phyloP scores from a whole-genome alignment of 768 basidiomycete species.

The Butyriboletus loyo region DNA sequence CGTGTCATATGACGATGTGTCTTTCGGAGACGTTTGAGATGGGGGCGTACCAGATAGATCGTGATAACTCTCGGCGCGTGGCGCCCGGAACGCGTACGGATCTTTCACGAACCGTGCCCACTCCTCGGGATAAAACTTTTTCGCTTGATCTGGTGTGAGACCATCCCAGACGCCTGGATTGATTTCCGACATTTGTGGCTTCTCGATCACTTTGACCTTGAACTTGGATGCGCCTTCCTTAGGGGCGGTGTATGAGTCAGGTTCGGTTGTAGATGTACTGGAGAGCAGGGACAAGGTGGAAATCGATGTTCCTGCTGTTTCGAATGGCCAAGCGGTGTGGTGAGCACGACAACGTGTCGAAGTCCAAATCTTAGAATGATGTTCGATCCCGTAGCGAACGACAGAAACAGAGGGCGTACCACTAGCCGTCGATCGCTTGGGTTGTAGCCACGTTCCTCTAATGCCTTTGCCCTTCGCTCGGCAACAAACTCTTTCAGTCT shows the following conservation, averaged over 20 bases:
- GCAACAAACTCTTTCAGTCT: slow-evolving; percentile 86
- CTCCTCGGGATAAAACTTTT: slow-evolving; percentile 88
- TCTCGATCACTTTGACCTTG: slow-evolving; percentile 86
- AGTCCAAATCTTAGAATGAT: slow-evolving; percentile 80
- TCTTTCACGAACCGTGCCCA: slow-evolving; percentile 92
- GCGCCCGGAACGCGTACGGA: slow-evolving; percentile 89
- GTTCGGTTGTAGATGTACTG: not conserved
- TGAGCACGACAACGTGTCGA: slow-evolving; percentile 90
- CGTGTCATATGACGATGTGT: not conserved
- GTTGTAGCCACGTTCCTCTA: slow-evolving; percentile 68
- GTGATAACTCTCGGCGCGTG: slow-evolving; percentile 96
- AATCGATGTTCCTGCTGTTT: slow-evolving; percentile 33
- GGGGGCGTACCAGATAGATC: slow-evolving; percentile 70
- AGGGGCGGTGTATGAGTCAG: not conserved
- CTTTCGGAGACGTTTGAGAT: not conserved
- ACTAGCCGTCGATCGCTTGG: slow-evolving; percentile 61
- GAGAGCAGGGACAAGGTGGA: slow-evolving; percentile 11
- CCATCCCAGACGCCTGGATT: slow-evolving; percentile 99
- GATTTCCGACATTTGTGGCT: slow-evolving; percentile 95
- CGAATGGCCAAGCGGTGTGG: slow-evolving; percentile 96
- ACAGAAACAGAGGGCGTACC: slow-evolving; percentile 40
- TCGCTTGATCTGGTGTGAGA: slow-evolving; percentile 83
- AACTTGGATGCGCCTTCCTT: slow-evolving; percentile 23
- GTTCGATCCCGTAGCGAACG: not conserved
- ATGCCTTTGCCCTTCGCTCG: slow-evolving; percentile 71